Conservation (phyloP, 2,329 filamentous ascomycete species). For the Cyphellophora europaea region DNA sequence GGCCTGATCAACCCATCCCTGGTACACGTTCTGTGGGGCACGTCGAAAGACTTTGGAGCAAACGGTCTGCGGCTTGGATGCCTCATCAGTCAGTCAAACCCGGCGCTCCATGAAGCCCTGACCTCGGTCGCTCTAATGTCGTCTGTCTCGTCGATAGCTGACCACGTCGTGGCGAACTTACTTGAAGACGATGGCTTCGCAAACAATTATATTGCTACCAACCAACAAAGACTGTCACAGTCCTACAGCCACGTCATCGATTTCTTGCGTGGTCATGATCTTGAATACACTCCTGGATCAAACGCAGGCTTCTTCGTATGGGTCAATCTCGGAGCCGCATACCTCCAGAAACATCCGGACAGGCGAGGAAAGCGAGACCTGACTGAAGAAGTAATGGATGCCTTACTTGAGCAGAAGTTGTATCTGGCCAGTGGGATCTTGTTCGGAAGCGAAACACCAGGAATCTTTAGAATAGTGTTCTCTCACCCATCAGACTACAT, state of each 20-base stretch:
- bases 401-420: constrained; percentile 27
- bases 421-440: constrained; percentile 26
- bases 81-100: constrained; percentile 40
- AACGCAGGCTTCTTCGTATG: constrained; percentile 52
- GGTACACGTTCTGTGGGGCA: constrained; percentile 43
- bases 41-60: constrained; percentile 46
- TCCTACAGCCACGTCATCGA: constrained; percentile 30
- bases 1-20: constrained; percentile 39
- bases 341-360: constrained; percentile 2
- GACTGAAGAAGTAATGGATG: constrained; percentile 21
- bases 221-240: constrained; percentile 30
- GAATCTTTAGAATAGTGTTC: constrained; percentile 36
- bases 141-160: constrained; percentile 36
- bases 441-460: constrained; percentile 29
- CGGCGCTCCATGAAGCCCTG: constrained; percentile 29
- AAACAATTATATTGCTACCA: constrained; percentile 35
- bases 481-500: constrained; percentile 18
- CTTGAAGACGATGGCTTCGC: constrained; percentile 37
- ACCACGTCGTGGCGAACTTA: constrained; percentile 29
- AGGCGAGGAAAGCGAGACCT: not conserved
- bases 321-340: constrained; percentile 35
- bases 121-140: constrained; percentile 36
- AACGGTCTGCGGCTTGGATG: constrained; percentile 46
- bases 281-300: constrained; percentile 37
- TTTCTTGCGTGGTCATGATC: constrained; percentile 31